Conservation (phyloP, 345 rosid genomes). For the Acer campestre region DNA sequence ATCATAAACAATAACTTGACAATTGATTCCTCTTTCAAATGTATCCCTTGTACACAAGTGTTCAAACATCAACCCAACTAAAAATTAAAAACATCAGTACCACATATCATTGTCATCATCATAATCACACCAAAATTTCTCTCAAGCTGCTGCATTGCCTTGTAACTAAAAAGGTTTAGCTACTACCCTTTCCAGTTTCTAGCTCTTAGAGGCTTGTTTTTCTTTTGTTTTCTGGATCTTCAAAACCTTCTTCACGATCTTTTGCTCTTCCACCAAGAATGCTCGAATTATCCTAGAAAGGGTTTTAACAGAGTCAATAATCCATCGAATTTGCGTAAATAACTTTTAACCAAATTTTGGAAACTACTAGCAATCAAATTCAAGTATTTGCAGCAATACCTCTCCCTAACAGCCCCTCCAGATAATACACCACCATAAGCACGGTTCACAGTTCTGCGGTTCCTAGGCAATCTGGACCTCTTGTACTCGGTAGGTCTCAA, state of each 20-base stretch:
- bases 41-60: slow-evolving; percentile 3
- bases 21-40: slow-evolving; percentile 18
- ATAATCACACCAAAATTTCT: slow-evolving; percentile 27
- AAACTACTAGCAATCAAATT: not conserved
- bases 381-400: slow-evolving; percentile 34
- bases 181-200: not conserved
- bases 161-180: not conserved
- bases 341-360: not conserved
- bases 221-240: slow-evolving; percentile 51
- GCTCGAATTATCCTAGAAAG: slow-evolving; percentile 43
- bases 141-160: not conserved
- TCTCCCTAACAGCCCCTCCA: slow-evolving; percentile 67
- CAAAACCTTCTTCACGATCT: slow-evolving; percentile 49
- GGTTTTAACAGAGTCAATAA: not conserved
- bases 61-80: slow-evolving; percentile 15
- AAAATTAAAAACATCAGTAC: slow-evolving; percentile 11
- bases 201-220: slow-evolving; percentile 37
- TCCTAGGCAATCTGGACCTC: slow-evolving; percentile 68
- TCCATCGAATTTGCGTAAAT: not conserved
- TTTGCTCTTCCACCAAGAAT: slow-evolving; percentile 50
- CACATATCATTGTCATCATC: slow-evolving; percentile 18
- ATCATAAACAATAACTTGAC: slow-evolving; percentile 10
- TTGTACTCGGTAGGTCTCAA: slow-evolving; percentile 72
- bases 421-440: slow-evolving; percentile 79
- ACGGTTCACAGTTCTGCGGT: slow-evolving; percentile 59